A percentile compares a stretch with the other conserved stretches of the same genome.
Conservation (phyloP, 106 monocot genomes). For the Iris macrosiphon region DNA sequence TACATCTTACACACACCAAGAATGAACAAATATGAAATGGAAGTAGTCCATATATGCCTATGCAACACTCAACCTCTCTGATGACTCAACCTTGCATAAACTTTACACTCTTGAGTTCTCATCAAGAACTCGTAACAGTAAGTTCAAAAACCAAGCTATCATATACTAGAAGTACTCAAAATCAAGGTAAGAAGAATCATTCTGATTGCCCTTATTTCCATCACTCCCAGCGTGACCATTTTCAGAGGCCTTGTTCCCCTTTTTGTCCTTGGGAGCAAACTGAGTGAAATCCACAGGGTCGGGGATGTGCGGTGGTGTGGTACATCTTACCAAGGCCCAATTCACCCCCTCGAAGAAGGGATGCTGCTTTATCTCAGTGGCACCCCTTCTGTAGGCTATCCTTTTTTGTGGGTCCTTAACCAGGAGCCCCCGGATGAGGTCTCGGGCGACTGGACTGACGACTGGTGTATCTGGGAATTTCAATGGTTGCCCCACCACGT, state of each 20-base stretch:
- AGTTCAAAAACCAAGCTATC: no score
- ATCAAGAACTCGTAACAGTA: no score
- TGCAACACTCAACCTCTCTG: no score
- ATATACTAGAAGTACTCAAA: conserved; percentile 72
- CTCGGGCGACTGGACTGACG: conserved; percentile 12
- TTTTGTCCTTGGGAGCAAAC: conserved; percentile 22
- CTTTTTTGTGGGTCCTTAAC: conserved; percentile 23
- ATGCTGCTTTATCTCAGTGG: conserved; percentile 28
- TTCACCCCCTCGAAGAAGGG: conserved; percentile 24
- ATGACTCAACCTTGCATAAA: no score
- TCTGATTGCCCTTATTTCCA: background rate
- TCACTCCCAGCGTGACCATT: background rate
- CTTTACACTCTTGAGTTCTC: no score
- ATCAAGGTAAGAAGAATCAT: conserved; percentile 40
- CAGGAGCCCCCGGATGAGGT: conserved; percentile 19
- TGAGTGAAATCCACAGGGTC: conserved; percentile 23
- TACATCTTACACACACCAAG: no score
- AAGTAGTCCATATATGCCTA: no score
- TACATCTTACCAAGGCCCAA: conserved; percentile 21
- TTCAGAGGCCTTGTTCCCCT: no score
- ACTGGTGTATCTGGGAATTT: conserved; percentile 15
- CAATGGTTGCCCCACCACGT: conserved; percentile 24
- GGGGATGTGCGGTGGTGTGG: conserved; percentile 14
- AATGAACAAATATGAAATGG: no score
- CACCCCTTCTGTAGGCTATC: conserved; percentile 18